Evolutionary conservation across 495 filamentous ascomycete species (phyloP).

Genomic region (Daldinia decipiens): DNA sequence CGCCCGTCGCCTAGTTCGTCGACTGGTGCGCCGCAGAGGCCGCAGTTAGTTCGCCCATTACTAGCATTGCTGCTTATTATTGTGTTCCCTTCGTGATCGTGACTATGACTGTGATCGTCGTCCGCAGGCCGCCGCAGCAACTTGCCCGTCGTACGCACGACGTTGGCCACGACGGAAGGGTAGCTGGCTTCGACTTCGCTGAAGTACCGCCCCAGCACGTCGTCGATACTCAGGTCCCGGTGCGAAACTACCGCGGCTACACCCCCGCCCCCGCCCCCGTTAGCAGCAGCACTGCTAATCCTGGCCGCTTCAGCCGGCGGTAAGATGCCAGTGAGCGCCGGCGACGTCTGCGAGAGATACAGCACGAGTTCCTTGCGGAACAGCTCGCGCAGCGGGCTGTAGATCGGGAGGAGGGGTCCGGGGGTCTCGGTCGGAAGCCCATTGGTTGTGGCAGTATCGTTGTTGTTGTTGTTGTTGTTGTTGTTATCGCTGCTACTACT

Average conservation of each 20-base stretch:
- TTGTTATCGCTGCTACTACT: neutral
- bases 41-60: conserved; percentile 47
- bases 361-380: conserved; percentile 79
- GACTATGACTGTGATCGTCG: conserved; percentile 4
- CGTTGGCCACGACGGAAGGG: conserved; percentile 92
- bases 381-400: conserved; percentile 83
- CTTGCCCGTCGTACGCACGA: conserved; percentile 86
- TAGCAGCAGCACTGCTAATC: conserved; percentile 17
- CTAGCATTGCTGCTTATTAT: neutral
- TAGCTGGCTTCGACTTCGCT: conserved; percentile 86
- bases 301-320: conserved; percentile 24
- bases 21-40: conserved; percentile 62
- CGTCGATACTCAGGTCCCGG: conserved; percentile 87
- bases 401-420: conserved; percentile 51
- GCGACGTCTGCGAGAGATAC: conserved; percentile 64
- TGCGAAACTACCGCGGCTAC: conserved; percentile 63
- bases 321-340: conserved; percentile 64
- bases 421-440: neutral
- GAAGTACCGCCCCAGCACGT: conserved; percentile 89
- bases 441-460: neutral
- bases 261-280: conserved; percentile 39
- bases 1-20: conserved; percentile 59
- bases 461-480: neutral
- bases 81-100: neutral
- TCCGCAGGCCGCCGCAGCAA: conserved; percentile 60